Evolutionary conservation across 1,284 basidiomycete genomes (phyloP).

Genomic region (Vanrija sp.): DNA sequence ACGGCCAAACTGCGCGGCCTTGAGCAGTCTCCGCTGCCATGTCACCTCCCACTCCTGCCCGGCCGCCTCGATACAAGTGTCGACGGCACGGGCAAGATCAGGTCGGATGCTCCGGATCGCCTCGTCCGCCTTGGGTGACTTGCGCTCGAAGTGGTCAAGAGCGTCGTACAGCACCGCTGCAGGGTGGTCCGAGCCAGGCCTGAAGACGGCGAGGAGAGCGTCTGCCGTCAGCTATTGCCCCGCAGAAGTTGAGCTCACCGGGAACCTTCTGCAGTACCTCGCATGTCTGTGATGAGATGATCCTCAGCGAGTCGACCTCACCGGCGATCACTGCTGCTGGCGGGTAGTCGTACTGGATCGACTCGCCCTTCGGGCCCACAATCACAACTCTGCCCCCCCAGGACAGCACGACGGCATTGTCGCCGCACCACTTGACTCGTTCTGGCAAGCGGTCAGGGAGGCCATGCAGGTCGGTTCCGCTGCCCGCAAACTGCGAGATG

Average conservation of each 20-base stretch:
- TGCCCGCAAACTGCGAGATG: constrained; percentile 43
- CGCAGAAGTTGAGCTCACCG: constrained; percentile 51
- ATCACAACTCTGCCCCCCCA: constrained; percentile 75
- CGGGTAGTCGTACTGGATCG: constrained; percentile 75
- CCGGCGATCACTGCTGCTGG: constrained; percentile 73
- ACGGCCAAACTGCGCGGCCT: constrained; percentile 89
- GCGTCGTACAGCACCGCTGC: constrained; percentile 90
- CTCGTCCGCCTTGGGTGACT: constrained; percentile 88
- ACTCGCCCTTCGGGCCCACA: constrained; percentile 88
- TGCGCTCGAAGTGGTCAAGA: constrained; percentile 77
- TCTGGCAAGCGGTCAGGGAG: constrained; percentile 52
- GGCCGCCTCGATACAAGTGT: constrained; percentile 90
- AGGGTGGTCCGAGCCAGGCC: constrained; percentile 85
- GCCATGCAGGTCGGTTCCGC: constrained; percentile 30
- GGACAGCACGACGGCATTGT: constrained; percentile 84
- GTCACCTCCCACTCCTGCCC: constrained; percentile 83
- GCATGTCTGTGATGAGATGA: constrained; percentile 72
- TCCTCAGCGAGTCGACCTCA: constrained; percentile 81
- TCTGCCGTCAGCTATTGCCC: constrained; percentile 48
- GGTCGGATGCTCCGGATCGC: constrained; percentile 81
- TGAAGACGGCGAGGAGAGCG: constrained; percentile 75
- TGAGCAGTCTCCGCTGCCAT: constrained; percentile 83
- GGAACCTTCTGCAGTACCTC: constrained; percentile 94
- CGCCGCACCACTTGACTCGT: constrained; percentile 92
- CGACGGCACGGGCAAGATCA: constrained; percentile 81